Conservation (phyloP, 192 early-diverging fungal species). For the Paraglomus brasilianum region DNA sequence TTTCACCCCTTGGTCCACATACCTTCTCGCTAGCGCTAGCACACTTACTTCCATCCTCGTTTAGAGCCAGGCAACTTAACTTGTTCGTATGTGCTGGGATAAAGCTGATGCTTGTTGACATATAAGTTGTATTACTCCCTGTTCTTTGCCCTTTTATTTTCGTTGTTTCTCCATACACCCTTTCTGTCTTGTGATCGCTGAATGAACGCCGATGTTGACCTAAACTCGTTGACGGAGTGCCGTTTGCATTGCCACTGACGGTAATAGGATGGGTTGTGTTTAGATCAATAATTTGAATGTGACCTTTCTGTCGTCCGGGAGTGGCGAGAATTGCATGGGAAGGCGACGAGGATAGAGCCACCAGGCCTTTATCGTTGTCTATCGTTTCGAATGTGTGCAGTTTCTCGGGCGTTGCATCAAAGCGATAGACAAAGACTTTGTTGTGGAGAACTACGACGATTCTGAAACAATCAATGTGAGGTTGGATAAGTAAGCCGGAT, state of each 20-base stretch:
- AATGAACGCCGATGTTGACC: too few species aligned
- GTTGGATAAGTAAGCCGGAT: background rate
- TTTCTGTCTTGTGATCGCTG: background rate
- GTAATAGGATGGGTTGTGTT: conserved; percentile 51
- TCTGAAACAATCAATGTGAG: conserved; percentile 38
- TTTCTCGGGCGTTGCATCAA: conserved; percentile 65
- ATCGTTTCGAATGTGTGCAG: conserved; percentile 82
- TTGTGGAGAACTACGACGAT: conserved; percentile 74
- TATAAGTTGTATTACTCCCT: conserved; percentile 43
- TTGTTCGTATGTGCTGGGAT: conserved; percentile 81
- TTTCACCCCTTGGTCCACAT: background rate
- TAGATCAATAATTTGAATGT: conserved; percentile 83
- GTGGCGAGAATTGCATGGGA: conserved; percentile 78
- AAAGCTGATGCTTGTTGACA: conserved; percentile 64
- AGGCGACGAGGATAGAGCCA: conserved; percentile 65
- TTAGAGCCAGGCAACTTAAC: conserved; percentile 77
- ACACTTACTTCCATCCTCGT: conserved; percentile 72
- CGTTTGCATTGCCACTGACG: conserved; percentile 14
- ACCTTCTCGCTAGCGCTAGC: conserved; percentile 82
- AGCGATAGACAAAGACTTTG: conserved; percentile 80
- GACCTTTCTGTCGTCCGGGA: conserved; percentile 77
- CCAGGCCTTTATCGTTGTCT: conserved; percentile 71
- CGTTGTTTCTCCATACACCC: conserved; percentile 11
- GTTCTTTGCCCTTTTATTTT: conserved; percentile 31
- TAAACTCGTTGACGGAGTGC: conserved; percentile 16